A percentile compares a stretch with the other conserved stretches of the same genome.
These are phyloP conservation scores for Apiospora marii DNA, from an alignment of 2,329 filamentous ascomycete species.

Conservation along the genomic window DNA sequence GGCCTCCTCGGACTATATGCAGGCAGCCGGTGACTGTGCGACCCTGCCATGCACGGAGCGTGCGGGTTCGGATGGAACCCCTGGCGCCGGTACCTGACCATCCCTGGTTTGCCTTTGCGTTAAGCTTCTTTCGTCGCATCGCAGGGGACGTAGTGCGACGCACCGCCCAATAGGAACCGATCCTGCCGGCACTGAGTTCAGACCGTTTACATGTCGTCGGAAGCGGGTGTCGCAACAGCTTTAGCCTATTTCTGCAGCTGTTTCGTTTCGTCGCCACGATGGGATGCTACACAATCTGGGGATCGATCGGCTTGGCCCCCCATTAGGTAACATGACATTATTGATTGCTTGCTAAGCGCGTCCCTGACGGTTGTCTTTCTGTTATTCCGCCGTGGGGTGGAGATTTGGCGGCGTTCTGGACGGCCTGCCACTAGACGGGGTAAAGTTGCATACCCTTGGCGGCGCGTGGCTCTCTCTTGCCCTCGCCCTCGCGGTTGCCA, in stretches of 20 bases:
- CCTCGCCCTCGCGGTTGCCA: background rate
- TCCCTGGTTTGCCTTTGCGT: background rate
- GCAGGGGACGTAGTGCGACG: background rate
- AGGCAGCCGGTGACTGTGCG: slow-evolving; percentile 1
- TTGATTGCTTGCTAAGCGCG: slow-evolving; percentile 8
- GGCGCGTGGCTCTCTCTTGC: background rate
- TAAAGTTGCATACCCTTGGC: background rate
- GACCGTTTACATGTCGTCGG: background rate
- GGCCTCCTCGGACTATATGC: background rate
- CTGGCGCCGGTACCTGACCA: background rate
- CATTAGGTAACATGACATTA: background rate
- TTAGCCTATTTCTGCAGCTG: background rate
- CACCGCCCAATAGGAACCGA: background rate
- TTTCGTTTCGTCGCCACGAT: slow-evolving; percentile 3
- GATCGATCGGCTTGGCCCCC: slow-evolving; percentile 3
- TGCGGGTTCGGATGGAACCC: slow-evolving; percentile 6
- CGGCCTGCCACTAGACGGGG: background rate
- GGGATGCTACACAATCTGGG: slow-evolving; percentile 10
- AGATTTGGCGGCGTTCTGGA: background rate
- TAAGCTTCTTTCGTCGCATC: background rate
- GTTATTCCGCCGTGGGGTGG: background rate
- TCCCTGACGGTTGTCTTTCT: background rate
- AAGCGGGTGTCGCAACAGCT: background rate
- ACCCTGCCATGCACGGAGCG: slow-evolving; percentile 10
- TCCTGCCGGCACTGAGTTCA: background rate